Evolutionary conservation across 169 alveolate genomes (phyloP).

Genomic region (Plasmodium falciparum): DNA sequence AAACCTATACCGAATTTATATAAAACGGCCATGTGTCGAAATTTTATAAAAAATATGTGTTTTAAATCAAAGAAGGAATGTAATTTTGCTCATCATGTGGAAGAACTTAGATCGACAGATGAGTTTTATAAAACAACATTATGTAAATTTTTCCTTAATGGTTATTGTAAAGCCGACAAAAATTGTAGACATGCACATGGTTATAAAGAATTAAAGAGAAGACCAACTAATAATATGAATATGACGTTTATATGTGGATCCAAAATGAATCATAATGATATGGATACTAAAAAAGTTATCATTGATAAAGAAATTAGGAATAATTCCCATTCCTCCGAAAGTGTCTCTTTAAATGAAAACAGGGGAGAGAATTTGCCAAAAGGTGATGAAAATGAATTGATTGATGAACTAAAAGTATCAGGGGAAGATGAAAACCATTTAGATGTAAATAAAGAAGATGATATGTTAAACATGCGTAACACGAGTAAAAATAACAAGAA

Average conservation of each 20-base stretch:
- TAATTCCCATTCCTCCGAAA: slow-evolving; percentile 30
- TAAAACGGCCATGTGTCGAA: slow-evolving; percentile 78
- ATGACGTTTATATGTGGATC: neutral
- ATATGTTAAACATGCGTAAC: slow-evolving; percentile 14
- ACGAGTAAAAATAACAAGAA: slow-evolving; percentile 34
- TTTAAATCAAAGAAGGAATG: slow-evolving; percentile 69
- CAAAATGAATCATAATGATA: slow-evolving; percentile 1
- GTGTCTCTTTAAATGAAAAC: neutral
- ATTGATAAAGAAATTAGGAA: slow-evolving; percentile 24
- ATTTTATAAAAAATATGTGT: slow-evolving; percentile 75
- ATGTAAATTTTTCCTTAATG: slow-evolving; percentile 73
- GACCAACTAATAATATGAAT: slow-evolving; percentile 21
- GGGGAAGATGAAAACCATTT: slow-evolving; percentile 2
- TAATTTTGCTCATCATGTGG: slow-evolving; percentile 76
- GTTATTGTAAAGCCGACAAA: slow-evolving; percentile 74
- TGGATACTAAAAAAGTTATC: neutral
- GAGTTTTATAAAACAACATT: slow-evolving; percentile 77
- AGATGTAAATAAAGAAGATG: slow-evolving; percentile 40
- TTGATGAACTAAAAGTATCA: neutral
- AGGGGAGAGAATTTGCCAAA: neutral
- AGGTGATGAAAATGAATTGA: too few relatives aligned
- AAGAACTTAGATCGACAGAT: slow-evolving; percentile 76
- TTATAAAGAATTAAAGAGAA: slow-evolving; percentile 57
- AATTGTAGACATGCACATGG: slow-evolving; percentile 79
- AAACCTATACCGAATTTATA: slow-evolving; percentile 77